phyloP scores from a whole-genome alignment of 164 flowering plant genomes.

The Echeveria elegans region DNA sequence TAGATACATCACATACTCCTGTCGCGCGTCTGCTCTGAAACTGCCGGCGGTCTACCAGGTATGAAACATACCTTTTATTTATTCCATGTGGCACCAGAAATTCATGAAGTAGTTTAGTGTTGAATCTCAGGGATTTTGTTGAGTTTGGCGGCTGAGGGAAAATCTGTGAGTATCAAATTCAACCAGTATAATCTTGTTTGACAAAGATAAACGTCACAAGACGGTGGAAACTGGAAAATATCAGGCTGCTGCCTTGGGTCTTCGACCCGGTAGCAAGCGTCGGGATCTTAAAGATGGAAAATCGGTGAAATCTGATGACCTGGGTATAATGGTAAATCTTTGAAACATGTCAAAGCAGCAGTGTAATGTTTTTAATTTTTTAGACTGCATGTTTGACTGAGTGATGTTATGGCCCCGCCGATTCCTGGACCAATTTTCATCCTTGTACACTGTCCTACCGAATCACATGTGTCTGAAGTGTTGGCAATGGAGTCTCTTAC shows the following conservation, averaged over 20 bases:
- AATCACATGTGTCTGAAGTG: too few species aligned
- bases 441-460: too few species aligned
- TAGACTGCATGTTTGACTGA: constrained; percentile 62
- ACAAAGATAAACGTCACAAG: too few species aligned
- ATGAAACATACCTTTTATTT: constrained; percentile 14
- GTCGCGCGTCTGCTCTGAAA: too few species aligned
- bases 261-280: constrained; percentile 10
- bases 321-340: too few species aligned
- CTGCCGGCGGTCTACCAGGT: too few species aligned
- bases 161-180: constrained; percentile 83
- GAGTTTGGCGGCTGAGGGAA: constrained; percentile 93
- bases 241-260: too few species aligned
- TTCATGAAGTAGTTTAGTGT: constrained; percentile 1
- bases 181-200: too few species aligned
- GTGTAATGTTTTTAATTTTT: background rate
- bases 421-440: constrained; percentile 87
- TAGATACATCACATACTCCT: constrained; percentile 98
- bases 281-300: background rate
- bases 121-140: constrained; percentile 60
- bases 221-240: too few species aligned
- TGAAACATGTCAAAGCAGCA: background rate
- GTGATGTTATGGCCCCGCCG: constrained; percentile 85
- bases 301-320: too few species aligned
- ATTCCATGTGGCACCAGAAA: background rate
- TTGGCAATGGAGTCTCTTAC: constrained; percentile 39